phyloP scores from a whole-genome alignment of 768 basidiomycete genomes.

The Boletus reticulatus region DNA sequence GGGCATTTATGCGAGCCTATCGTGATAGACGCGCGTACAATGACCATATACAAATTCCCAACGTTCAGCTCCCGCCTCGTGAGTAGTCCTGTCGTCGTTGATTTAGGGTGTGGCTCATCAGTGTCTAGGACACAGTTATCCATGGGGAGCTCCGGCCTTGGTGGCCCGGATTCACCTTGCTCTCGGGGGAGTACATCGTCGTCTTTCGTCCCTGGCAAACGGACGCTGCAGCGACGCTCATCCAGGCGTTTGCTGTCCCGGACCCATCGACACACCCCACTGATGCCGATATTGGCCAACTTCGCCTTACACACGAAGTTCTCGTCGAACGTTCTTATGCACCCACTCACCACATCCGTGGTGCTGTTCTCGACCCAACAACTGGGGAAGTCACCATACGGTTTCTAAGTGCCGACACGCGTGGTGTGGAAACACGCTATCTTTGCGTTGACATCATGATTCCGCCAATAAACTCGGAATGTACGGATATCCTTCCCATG shows the following conservation, averaged over 20 bases:
- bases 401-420: slow-evolving; percentile 2
- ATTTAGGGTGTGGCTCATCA: background rate
- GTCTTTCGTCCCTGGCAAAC: slow-evolving; percentile 13
- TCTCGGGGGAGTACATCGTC: slow-evolving; percentile 10
- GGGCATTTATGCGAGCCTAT: slow-evolving; percentile 5
- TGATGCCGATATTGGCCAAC: background rate
- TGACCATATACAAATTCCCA: slow-evolving; percentile 17
- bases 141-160: background rate
- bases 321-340: slow-evolving; percentile 1
- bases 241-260: slow-evolving; percentile 19
- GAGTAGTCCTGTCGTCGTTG: background rate
- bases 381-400: slow-evolving; percentile 14
- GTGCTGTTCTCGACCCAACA: slow-evolving; percentile 7
- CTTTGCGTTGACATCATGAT: slow-evolving; percentile 17
- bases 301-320: slow-evolving; percentile 21
- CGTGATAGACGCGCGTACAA: slow-evolving; percentile 17
- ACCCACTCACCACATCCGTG: slow-evolving; percentile 13
- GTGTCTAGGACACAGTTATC: slow-evolving; percentile 3
- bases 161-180: slow-evolving; percentile 12
- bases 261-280: background rate
- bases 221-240: slow-evolving; percentile 9
- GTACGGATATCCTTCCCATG: slow-evolving; percentile 10
- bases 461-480: background rate
- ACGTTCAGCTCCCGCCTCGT: slow-evolving; percentile 13
- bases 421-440: slow-evolving; percentile 3